Evolutionary conservation across 768 basidiomycete genomes (phyloP).

Genomic region (Macrocybe gigantea): DNA sequence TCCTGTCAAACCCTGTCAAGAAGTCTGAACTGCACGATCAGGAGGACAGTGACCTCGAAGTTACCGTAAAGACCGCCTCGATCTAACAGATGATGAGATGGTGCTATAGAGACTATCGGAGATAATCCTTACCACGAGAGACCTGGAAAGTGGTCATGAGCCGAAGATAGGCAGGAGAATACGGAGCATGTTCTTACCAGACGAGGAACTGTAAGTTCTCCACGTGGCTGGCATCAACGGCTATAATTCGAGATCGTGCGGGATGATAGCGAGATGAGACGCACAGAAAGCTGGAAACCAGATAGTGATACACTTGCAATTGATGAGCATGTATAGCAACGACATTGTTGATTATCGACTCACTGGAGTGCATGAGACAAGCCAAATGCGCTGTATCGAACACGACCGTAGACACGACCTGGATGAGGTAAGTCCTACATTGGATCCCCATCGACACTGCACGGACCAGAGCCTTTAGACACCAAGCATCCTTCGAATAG

Average conservation of each 20-base stretch:
- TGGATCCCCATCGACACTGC: neutral
- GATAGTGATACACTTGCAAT: conserved; percentile 12
- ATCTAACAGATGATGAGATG: conserved; percentile 19
- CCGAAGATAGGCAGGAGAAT: too few relatives aligned
- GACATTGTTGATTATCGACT: conserved; percentile 6
- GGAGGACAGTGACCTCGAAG: conserved; percentile 1
- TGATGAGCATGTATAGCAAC: too few relatives aligned
- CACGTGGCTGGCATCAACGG: too few relatives aligned
- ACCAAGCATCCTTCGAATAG: conserved; percentile 14
- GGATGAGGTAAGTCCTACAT: neutral
- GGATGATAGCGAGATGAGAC: too few relatives aligned
- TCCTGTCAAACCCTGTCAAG: conserved; percentile 39
- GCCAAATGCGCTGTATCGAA: conserved; percentile 45
- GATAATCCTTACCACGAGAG: too few relatives aligned
- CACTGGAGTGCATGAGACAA: conserved; percentile 40
- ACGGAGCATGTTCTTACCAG: too few relatives aligned
- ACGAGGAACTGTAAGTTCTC: too few relatives aligned
- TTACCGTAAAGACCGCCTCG: conserved; percentile 41
- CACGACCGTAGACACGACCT: conserved; percentile 34
- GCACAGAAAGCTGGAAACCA: conserved; percentile 6
- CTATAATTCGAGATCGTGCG: too few relatives aligned
- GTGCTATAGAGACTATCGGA: too few relatives aligned
- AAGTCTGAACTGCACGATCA: neutral
- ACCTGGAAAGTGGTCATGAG: too few relatives aligned
- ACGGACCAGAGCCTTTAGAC: conserved; percentile 9